Base-by-base conservation (phyloP, 1,284 basidiomycete species). In the Coniophora puteana region DNA sequence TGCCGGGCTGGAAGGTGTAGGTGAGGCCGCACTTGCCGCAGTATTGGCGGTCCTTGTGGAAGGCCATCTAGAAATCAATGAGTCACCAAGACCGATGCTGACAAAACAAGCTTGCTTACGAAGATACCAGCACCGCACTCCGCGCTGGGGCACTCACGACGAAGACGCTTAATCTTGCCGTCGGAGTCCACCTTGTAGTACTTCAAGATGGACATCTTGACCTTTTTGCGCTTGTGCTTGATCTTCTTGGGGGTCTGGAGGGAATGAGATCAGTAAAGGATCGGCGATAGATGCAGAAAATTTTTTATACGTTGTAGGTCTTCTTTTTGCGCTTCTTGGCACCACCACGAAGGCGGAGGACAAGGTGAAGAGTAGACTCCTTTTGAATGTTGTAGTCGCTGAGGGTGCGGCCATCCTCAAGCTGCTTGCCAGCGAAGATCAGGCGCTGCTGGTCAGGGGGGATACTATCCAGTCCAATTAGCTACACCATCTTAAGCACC, bases 321-420 rank as follows among this genome's bases (percentile, higher is more conserved):
- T 98, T 98, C 83, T 98, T 99, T 85, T 99, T 99, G 68, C 95
- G 84, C 86, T 98, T 98, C 89, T 95, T 95, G 55, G 86, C 92
- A 79, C 92, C 93, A 78, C 92, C 92, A 72, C 92, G 92, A 38
- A 95, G 88, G 62, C 89, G 84, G 55, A 98, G 83, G 49, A 99
- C 95, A 50, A 98, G 71, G 70, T 99, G 94, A 49, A 99, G 87
- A 44, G 95, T 99, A 27, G 85, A 88, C 73, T 93, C 90, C 74
- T 93, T 93, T 72, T 93, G 95, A 60, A 97, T 97, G 78, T 90
- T 79, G 74, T 95, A 94, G 71, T 94, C 89, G 58, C 70, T 87
- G 48, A 93, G 81, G 47, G 89, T 91, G 63, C 89, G 85, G 48
- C 89, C 91, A 68, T 94, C 91, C 73, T 94, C 91, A 52, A 98